Conservation (phyloP, 768 basidiomycete genomes). For the Hericium alpestre region DNA sequence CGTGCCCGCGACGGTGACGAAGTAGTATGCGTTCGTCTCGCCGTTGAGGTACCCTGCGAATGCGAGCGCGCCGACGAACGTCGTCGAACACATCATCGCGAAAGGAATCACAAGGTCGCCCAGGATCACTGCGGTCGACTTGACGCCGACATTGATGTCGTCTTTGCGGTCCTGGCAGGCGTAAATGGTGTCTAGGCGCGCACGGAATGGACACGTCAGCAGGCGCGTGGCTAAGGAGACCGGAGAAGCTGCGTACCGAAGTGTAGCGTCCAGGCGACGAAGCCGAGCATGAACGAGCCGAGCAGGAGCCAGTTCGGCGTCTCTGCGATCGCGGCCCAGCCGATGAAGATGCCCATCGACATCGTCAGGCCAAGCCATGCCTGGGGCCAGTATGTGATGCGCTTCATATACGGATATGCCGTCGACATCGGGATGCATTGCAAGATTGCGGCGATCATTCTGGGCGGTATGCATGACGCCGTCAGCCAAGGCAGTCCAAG, state of each 20-base stretch:
- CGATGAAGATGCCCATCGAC: background rate
- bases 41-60: slow-evolving; percentile 41
- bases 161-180: slow-evolving; percentile 72
- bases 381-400: slow-evolving; percentile 3
- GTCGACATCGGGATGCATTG: background rate
- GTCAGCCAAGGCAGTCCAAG: background rate
- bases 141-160: slow-evolving; percentile 62
- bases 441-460: background rate
- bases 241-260: background rate
- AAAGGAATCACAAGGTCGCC: slow-evolving; percentile 48
- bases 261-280: background rate
- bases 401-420: slow-evolving; percentile 1
- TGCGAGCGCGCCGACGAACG: slow-evolving; percentile 43
- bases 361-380: background rate
- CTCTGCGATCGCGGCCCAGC: background rate
- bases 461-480: background rate
- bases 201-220: no score
- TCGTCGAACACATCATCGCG: slow-evolving; percentile 38
- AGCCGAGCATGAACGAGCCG: background rate
- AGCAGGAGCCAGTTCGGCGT: background rate
- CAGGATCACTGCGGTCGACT: slow-evolving; percentile 68
- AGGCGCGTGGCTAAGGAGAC: no score
- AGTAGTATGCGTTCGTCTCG: slow-evolving; percentile 39
- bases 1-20: slow-evolving; percentile 36
- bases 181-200: slow-evolving; percentile 51